These are phyloP conservation scores for Irpex sp. DNA, from an alignment of 1,284 basidiomycete genomes.

Conservation along the genomic window DNA sequence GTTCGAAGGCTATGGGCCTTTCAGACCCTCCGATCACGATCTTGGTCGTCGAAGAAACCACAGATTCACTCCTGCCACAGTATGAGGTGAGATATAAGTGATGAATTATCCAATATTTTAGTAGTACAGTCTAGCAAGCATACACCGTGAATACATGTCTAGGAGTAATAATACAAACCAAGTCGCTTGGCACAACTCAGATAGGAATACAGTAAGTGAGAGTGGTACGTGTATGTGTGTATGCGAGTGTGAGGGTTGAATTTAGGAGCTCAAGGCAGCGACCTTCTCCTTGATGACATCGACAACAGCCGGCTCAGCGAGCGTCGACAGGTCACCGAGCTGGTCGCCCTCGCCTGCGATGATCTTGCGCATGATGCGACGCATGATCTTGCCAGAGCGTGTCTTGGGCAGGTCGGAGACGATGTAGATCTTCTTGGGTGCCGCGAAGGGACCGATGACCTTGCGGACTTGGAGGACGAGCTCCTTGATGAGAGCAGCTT, in stretches of 20 bases:
- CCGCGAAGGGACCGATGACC: conserved; percentile 93
- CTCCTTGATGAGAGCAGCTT: conserved; percentile 79
- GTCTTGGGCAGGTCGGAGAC: conserved; percentile 94
- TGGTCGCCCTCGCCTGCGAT: conserved; percentile 91
- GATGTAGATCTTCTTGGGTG: conserved; percentile 90
- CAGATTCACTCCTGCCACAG: too few relatives aligned
- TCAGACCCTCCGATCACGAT: too few relatives aligned
- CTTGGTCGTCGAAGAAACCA: too few relatives aligned
- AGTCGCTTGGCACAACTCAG: conserved; percentile 43
- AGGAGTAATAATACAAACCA: background rate
- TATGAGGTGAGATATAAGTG: background rate
- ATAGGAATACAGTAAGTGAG: background rate
- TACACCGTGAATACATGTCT: background rate
- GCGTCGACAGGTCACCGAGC: conserved; percentile 88
- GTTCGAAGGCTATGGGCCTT: too few relatives aligned
- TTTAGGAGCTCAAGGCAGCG: conserved; percentile 24
- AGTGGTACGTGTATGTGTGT: background rate
- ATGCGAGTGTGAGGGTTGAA: background rate
- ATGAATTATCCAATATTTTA: background rate
- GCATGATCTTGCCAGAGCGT: conserved; percentile 94
- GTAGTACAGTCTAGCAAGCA: background rate
- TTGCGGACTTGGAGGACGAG: conserved; percentile 93
- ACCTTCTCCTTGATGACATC: conserved; percentile 80
- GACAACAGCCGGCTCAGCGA: conserved; percentile 82
- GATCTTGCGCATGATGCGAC: conserved; percentile 93